These are phyloP conservation scores for Ehretia macrophylla DNA, from an alignment of 257 asterid genomes.

Conservation along the genomic window DNA sequence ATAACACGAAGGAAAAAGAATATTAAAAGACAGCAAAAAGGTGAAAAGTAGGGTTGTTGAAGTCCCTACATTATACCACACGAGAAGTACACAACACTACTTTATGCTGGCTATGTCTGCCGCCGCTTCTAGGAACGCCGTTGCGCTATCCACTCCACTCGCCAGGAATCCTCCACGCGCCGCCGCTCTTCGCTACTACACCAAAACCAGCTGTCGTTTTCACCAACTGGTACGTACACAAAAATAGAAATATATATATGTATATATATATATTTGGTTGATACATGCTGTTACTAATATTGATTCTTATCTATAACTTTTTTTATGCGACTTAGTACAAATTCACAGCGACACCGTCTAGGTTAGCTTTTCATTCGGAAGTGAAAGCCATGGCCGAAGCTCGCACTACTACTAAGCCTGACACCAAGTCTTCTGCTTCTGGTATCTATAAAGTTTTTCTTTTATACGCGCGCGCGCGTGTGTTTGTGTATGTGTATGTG, in stretches of 20 bases:
- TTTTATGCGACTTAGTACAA: constrained; percentile 12
- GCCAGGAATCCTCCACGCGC: constrained; percentile 9
- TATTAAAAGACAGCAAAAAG: too few relatives aligned
- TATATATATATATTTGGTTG: neutral
- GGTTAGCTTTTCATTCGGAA: constrained; percentile 27
- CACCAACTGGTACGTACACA: constrained; percentile 15
- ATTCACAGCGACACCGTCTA: constrained; percentile 21
- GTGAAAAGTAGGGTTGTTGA: too few relatives aligned
- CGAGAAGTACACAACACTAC: too few relatives aligned
- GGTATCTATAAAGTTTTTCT: too few relatives aligned
- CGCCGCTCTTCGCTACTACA: constrained; percentile 4
- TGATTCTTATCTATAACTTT: neutral
- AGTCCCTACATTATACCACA: too few relatives aligned
- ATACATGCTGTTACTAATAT: neutral
- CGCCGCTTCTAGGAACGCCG: constrained; percentile 13
- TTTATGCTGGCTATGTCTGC: constrained; percentile 2
- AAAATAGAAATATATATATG: neutral
- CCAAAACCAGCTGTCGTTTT: constrained; percentile 3
- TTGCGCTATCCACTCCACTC: constrained; percentile 14
- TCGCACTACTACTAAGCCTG: constrained; percentile 33
- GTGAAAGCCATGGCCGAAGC: constrained; percentile 77
- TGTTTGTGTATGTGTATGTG: too few relatives aligned
- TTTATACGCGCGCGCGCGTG: too few relatives aligned
- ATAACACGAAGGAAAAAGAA: too few relatives aligned
- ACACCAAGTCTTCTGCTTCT: constrained; percentile 29